Base-by-base conservation (phyloP, 1,284 basidiomycete species). In the Rhodotorula sp. region DNA sequence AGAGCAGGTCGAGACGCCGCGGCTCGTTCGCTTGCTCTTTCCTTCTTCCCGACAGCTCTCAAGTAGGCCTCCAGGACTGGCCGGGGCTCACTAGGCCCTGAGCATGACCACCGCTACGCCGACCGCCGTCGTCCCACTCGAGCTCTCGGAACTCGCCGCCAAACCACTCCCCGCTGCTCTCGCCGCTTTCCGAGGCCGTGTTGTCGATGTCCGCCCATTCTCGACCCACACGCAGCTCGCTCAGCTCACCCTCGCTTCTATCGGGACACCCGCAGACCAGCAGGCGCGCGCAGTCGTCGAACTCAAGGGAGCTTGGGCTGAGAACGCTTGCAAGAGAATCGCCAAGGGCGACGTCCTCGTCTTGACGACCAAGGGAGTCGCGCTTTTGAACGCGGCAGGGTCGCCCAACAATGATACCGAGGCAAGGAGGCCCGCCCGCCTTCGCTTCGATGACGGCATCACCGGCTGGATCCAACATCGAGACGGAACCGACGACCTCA, bases 221-320 rank as follows among this genome's bases (percentile, higher is more conserved):
- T 62, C 60, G 14, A 48, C 31, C 5, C 66, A 67, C 38, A 67
- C 66, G 2, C 15, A n/a, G 1, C 60, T 67, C 47, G 66, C 54
- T 2, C 34, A 38, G 5, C 3, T 67, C 26, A 45, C 28, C 12
- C 48, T 67, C 12, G 26, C n/a, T 16, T 18, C 64, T 5, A 2
- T 52, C 19, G 59, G 55, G 12, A 43, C 38, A n/a, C 10, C 34
- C n/a, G 1, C 10, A 21, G 50, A 52, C 6, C 15, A 10, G n/a
- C 23, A 28, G 7, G 23, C 19, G 10, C 16, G 26, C 12, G 8
- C 16, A 1, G 2, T 67, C 26, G 34, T 67, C 8, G 66, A 67
- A 21, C n/a, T 67, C 8, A 67, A 58, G 26, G 66, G 66, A 6
- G 38, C 26, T n/a, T 62, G 60, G 60, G 66, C 66, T 3, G 54